Percentiles rank a stretch among this genome's conserved stretches.
Evolutionary conservation across 1,284 basidiomycete species (phyloP).

Genomic region (Cutaneotrichosporon cutaneum): DNA sequence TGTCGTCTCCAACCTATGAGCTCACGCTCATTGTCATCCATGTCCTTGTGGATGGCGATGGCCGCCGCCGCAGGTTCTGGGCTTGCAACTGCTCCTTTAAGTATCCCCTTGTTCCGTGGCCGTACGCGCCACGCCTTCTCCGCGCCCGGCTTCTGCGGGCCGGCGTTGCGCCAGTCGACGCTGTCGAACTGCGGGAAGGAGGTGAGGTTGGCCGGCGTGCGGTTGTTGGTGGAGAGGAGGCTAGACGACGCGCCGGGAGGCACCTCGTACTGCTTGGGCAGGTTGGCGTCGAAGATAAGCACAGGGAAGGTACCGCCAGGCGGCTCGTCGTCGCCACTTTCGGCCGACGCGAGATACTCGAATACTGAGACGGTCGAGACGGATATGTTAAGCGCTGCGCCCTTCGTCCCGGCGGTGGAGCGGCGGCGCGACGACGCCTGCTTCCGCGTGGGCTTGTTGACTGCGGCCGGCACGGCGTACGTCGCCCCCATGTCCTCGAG

Average conservation of each 20-base stretch:
- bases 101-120: slow-evolving; percentile 35
- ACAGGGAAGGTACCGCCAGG: slow-evolving; percentile 49
- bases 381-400: slow-evolving; percentile 26
- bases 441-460: slow-evolving; percentile 1
- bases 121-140: slow-evolving; percentile 47
- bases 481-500: slow-evolving; percentile 34
- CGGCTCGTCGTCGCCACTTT: slow-evolving; percentile 26
- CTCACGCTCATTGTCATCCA: slow-evolving; percentile 26
- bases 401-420: slow-evolving; percentile 12
- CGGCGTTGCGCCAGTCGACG: slow-evolving; percentile 49
- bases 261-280: slow-evolving; percentile 45
- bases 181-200: slow-evolving; percentile 45
- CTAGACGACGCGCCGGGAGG: slow-evolving; percentile 27
- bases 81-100: slow-evolving; percentile 30
- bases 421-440: slow-evolving; percentile 12
- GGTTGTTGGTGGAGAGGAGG: slow-evolving; percentile 9
- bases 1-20: background rate
- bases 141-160: slow-evolving; percentile 29
- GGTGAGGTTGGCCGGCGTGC: slow-evolving; percentile 13
- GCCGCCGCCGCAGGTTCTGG: slow-evolving; percentile 26
- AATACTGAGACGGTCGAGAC: slow-evolving; percentile 38
- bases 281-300: slow-evolving; percentile 47
- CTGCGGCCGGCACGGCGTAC: slow-evolving; percentile 25
- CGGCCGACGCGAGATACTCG: slow-evolving; percentile 37
- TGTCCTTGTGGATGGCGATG: slow-evolving; percentile 25